phyloP scores from a whole-genome alignment of 306 rosid genomes.

The Cicer chorassanicum region DNA sequence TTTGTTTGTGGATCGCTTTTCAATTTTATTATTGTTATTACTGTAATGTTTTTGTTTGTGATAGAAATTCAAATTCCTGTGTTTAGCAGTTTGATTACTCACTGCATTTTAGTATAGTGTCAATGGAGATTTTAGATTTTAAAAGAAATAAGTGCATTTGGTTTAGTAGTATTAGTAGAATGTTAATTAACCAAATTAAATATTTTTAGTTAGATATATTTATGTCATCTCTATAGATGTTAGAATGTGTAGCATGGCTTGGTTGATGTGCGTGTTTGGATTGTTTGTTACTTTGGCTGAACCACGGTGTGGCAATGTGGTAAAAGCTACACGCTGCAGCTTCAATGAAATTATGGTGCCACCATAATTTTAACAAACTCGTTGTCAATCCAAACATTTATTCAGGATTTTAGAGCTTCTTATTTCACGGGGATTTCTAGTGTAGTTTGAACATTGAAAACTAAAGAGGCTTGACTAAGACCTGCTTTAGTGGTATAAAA shows the following conservation, averaged over 20 bases:
- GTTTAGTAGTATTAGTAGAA: conserved; percentile 15
- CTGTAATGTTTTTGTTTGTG: background rate
- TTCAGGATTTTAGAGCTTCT: background rate
- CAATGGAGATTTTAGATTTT: background rate
- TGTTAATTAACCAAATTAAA: background rate
- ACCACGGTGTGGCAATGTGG: no score
- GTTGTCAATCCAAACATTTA: background rate
- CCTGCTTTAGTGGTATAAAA: background rate
- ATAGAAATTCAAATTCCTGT: background rate
- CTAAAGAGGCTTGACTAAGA: background rate
- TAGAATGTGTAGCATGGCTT: background rate
- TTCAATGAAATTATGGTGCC: no score
- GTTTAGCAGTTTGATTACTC: background rate
- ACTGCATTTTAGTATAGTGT: conserved; percentile 5
- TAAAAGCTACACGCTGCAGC: no score
- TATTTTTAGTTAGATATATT: background rate
- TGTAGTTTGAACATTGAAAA: background rate
- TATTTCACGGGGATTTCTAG: background rate
- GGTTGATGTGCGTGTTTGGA: background rate
- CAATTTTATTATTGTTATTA: background rate
- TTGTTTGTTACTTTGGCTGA: background rate
- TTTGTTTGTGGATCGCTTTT: conserved; percentile 5
- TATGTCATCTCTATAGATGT: background rate
- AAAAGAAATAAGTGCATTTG: conserved; percentile 13
- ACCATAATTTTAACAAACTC: no score